phyloP scores from a whole-genome alignment of 1,139 yeast genomes.

The Yamadazyma conglobata region DNA sequence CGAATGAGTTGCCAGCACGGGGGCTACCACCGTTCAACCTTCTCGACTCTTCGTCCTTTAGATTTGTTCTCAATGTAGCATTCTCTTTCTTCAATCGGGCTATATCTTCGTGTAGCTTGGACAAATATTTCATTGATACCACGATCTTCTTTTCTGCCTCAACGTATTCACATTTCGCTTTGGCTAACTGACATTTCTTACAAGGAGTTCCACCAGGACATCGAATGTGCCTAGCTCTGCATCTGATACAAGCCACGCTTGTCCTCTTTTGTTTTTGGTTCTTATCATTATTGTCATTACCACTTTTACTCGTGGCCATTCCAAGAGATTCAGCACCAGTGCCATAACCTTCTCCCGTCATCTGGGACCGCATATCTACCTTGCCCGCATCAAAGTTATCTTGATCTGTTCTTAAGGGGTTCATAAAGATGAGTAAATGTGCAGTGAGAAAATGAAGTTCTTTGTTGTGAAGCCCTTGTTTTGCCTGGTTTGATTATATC shows the following conservation, averaged over 20 bases:
- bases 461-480: too few species aligned
- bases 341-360: too few species aligned
- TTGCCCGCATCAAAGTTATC: too few species aligned
- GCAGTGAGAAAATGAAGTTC: too few species aligned
- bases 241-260: slow-evolving; percentile 57
- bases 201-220: slow-evolving; percentile 86
- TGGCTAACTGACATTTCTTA: slow-evolving; percentile 56
- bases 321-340: too few species aligned
- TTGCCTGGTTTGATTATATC: too few species aligned
- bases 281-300: not conserved
- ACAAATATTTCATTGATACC: slow-evolving; percentile 70
- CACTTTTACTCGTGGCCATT: too few species aligned
- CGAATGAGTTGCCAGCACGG: slow-evolving; percentile 12
- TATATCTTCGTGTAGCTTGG: slow-evolving; percentile 65
- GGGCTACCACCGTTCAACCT: slow-evolving; percentile 11
- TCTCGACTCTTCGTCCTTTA: slow-evolving; percentile 30
- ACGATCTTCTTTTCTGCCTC: slow-evolving; percentile 79
- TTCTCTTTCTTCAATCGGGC: slow-evolving; percentile 51
- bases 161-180: slow-evolving; percentile 65
- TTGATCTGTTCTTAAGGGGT: too few species aligned
- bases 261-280: slow-evolving; percentile 27
- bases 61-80: slow-evolving; percentile 48
- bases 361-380: too few species aligned
- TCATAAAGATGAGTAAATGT: too few species aligned
- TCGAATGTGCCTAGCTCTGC: slow-evolving; percentile 71